Base-by-base conservation (phyloP, 306 rosid species). In the Acacia acuminata region DNA sequence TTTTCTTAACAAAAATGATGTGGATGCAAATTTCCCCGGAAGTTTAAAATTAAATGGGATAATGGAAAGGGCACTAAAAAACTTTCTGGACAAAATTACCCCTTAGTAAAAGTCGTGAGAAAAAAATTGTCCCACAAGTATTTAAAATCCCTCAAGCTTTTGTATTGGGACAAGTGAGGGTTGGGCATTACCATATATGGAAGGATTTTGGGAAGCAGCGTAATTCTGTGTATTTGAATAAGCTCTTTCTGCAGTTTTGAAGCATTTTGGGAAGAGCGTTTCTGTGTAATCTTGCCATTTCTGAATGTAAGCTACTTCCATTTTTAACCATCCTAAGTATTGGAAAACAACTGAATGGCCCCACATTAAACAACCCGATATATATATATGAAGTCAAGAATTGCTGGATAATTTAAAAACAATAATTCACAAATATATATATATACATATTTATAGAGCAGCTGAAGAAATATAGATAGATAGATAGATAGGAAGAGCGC, bases 291-390 rank as follows among this genome's bases (percentile, higher is more conserved):
- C 27, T 68, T 69, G 74, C 32, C 0, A 40, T 5, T 20, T 15
- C 19, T 20, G 74, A 69, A 20, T 38, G 25, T 20, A 68, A 38
- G 47, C 47, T 42, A 14, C 76, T 78, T 55, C 42, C 84, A 5
- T 77, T 32, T 8, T 13, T 27, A 7, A 48, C 13, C 12, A 32
- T 5, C 88, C 89, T 93, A 7, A 17, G 22, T 40, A 30, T 1
- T 0, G 93, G 93, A 9, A 30, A 0, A 56, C 92, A 87, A 47
- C 61, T 78, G 45, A 75, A 2, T 1, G 92, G 85, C 27, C 6
- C 10, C 55, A 86, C 1, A 32, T 63, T 88, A 17, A 70, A 0
- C 19, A 88, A 47, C 16, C 79, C 93, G 19, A 91, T 14, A 14
- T 48, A 47, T 14, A 14, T 1, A 79, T 20, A 56, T 38, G 7